Percentiles rank a stretch among this genome's conserved stretches.
These are phyloP conservation scores for Acanthamoeba lenticulata DNA, from an alignment of 208 protist species.

Conservation along the genomic window DNA sequence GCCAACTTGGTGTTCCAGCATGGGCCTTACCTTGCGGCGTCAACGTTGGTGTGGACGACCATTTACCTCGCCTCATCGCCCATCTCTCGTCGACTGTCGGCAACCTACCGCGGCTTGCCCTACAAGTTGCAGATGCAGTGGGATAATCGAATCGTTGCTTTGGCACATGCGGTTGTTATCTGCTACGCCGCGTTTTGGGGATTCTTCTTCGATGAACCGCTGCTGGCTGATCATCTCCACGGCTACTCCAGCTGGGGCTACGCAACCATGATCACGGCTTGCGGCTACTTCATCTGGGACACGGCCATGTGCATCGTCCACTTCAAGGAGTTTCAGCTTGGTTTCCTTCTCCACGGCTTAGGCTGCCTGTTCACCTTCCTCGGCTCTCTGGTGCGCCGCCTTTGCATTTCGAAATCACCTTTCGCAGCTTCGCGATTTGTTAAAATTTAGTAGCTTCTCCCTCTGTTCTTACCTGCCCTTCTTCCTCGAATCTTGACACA, in stretches of 20 bases:
- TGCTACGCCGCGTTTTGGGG: neutral
- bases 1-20: neutral
- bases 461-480: neutral
- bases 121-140: slow-evolving; percentile 22
- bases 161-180: slow-evolving; percentile 1
- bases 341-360: slow-evolving; percentile 22
- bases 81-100: neutral
- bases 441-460: neutral
- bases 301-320: slow-evolving; percentile 7
- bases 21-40: neutral
- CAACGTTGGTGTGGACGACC: neutral
- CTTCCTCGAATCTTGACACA: neutral
- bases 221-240: neutral
- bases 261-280: neutral
- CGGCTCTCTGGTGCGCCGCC: neutral
- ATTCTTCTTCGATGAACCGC: neutral
- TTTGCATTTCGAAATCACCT: neutral
- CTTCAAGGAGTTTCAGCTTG: slow-evolving; percentile 47
- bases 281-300: slow-evolving; percentile 60
- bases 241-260: slow-evolving; percentile 18
- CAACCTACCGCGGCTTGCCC: slow-evolving; percentile 1
- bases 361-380: slow-evolving; percentile 47
- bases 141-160: slow-evolving; percentile 40
- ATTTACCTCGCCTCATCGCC: neutral
- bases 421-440: neutral